Base-by-base conservation (phyloP, 164 flowering plant genomes). In the Vitis riparia region DNA sequence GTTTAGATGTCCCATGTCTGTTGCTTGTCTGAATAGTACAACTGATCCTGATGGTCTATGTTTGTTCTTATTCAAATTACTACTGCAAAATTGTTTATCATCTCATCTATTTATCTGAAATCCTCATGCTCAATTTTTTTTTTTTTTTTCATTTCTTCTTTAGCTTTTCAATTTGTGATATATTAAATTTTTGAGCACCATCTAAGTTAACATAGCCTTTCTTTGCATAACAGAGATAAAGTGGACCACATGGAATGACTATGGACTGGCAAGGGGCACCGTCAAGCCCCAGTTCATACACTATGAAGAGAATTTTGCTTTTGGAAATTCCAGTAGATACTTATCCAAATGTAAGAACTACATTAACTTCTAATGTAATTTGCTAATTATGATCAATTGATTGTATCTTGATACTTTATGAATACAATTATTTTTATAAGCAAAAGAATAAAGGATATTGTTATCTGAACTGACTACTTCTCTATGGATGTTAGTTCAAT, bases 251-350 rank as follows among this genome's bases (percentile, higher is more conserved):
- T 72, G 98, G 96, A 74, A 89, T 91, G 97, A 78, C 93, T 23
- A 94, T 94, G 97, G 99, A 91, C 64, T 95, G 99, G 99, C 98
- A 91, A 83, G 90, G 94, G 59, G 94, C 96, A 71, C 94, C 98
- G 11, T 91, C 94, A 64, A 95, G 99, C 80, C 98, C 98, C 56
- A 95, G 98, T 79, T 86, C 97, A 68, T 88, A 74, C 65, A 85
- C 89, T 51, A 87, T 95, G 71, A 93, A 95, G 86, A 87, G 88
- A 75, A 90, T 95, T 71, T 74, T 95, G 82, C 98, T 97, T 52
- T 77, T 95, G 81, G 99, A 91, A 68, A 90, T 95, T 81, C 99
- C 98, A 23, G 94, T 95, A 50, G 99, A 95, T 78, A 85, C 81
- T 66, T 95, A 82, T 83, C 99, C 99, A 60, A 93, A 89, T 84